A percentile compares a stretch with the other conserved stretches of the same genome.
Evolutionary conservation across 2,329 filamentous ascomycete species (phyloP).

Genomic region (Albophoma yamanashiensis): DNA sequence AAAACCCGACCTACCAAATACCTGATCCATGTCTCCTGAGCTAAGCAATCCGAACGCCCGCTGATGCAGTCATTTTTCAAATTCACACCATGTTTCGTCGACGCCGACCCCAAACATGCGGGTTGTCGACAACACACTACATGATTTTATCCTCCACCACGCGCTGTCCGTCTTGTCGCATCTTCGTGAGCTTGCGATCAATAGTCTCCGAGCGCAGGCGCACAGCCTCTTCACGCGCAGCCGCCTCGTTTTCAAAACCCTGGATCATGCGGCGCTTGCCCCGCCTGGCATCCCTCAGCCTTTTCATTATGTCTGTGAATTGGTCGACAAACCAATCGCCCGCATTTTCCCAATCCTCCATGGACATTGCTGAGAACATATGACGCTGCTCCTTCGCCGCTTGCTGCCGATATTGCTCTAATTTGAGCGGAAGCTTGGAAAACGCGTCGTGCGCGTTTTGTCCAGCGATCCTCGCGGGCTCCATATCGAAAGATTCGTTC

Average conservation of each 20-base stretch:
- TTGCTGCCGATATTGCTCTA: constrained; percentile 38
- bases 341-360: constrained; percentile 47
- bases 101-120: neutral
- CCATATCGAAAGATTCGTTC: constrained; percentile 44
- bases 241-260: constrained; percentile 44
- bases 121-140: neutral
- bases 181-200: constrained; percentile 40
- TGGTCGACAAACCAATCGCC: constrained; percentile 50
- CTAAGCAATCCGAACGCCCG: constrained; percentile 3
- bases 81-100: neutral
- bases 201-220: constrained; percentile 42
- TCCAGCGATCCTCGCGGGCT: constrained; percentile 36
- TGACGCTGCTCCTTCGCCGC: constrained; percentile 33
- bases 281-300: constrained; percentile 35
- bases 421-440: constrained; percentile 34
- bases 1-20: neutral
- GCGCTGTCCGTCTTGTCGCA: constrained; percentile 44
- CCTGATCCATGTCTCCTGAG: neutral
- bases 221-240: constrained; percentile 42
- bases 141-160: constrained; percentile 37
- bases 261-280: constrained; percentile 38
- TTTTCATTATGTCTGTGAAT: constrained; percentile 38
- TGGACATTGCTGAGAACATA: constrained; percentile 42
- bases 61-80: neutral
- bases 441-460: constrained; percentile 22